A percentile compares a stretch with the other conserved stretches of the same genome.
These are phyloP conservation scores for Scedosporium boydii DNA, from an alignment of 2,329 filamentous ascomycete genomes.

Conservation along the genomic window DNA sequence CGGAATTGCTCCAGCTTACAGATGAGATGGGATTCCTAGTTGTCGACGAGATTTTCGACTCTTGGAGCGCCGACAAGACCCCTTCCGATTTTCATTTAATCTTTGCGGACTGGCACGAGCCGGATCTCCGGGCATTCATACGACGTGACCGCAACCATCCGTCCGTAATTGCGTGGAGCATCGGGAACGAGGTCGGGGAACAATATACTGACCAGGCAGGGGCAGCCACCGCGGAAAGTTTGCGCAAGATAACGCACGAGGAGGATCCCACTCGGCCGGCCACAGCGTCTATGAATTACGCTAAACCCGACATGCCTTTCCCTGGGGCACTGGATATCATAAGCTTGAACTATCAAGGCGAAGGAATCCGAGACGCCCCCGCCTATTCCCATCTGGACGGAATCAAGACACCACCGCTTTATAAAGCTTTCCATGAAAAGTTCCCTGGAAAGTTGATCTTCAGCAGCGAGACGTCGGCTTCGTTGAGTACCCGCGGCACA, in stretches of 20 bases:
- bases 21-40: constrained; percentile 41
- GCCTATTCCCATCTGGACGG: constrained; percentile 20
- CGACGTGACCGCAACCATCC: constrained; percentile 46
- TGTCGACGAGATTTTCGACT: constrained; percentile 45
- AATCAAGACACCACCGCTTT: constrained; percentile 20
- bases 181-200: constrained; percentile 44
- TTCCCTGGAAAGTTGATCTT: constrained; percentile 39
- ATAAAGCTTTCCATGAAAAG: constrained; percentile 30
- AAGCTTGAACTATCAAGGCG: constrained; percentile 47
- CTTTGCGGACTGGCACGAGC: constrained; percentile 43
- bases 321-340: constrained; percentile 33
- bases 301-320: constrained; percentile 27
- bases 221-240: constrained; percentile 19
- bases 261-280: constrained; percentile 38
- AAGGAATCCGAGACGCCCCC: constrained; percentile 27
- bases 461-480: constrained; percentile 31
- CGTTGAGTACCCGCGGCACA: constrained; percentile 38
- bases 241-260: constrained; percentile 30
- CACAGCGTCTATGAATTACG: constrained; percentile 37
- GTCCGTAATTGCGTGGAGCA: constrained; percentile 41
- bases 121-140: constrained; percentile 40
- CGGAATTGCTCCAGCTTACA: constrained; percentile 38
- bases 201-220: constrained; percentile 25
- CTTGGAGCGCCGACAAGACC: constrained; percentile 36
- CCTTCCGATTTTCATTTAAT: constrained; percentile 40